Conservation (phyloP, 495 filamentous ascomycete genomes). For the Talaromyces ruber region DNA sequence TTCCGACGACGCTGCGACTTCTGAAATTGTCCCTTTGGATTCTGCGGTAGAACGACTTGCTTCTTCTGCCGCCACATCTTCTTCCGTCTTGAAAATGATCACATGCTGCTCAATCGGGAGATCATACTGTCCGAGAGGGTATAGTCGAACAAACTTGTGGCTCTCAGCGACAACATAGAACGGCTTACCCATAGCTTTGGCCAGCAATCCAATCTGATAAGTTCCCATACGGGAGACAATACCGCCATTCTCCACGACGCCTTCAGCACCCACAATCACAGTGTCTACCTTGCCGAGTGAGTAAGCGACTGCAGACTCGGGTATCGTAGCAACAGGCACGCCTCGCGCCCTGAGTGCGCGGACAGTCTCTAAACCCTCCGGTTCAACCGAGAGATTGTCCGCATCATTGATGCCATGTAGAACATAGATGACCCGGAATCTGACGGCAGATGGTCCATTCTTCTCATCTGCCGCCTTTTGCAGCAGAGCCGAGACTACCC, state of each 20-base stretch:
- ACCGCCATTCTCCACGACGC: conserved; percentile 87
- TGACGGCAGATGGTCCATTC: conserved; percentile 44
- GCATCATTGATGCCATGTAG: conserved; percentile 28
- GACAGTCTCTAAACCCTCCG: conserved; percentile 56
- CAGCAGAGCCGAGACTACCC: conserved; percentile 74
- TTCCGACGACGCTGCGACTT: conserved; percentile 17
- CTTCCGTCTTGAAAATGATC: conserved; percentile 56
- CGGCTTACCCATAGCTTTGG: conserved; percentile 66
- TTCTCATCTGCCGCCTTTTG: conserved; percentile 59
- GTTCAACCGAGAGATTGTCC: conserved; percentile 26
- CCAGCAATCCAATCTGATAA: conserved; percentile 77
- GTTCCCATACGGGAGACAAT: conserved; percentile 87
- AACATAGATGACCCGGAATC: conserved; percentile 84
- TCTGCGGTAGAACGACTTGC: conserved; percentile 11
- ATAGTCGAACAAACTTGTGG: conserved; percentile 86
- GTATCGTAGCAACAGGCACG: conserved; percentile 77
- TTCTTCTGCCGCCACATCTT: conserved; percentile 35
- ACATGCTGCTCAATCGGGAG: conserved; percentile 68
- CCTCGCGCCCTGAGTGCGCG: conserved; percentile 60
- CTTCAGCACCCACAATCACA: conserved; percentile 88
- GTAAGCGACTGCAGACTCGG: conserved; percentile 73
- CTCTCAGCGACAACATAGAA: conserved; percentile 92
- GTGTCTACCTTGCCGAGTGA: conserved; percentile 73
- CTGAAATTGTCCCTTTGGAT: conserved; percentile 1
- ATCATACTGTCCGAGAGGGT: conserved; percentile 70